Percentiles rank a stretch among this genome's conserved stretches.
phyloP scores from a whole-genome alignment of 176 grass and related monocot genomes.

The Aegilops sharonensis region DNA sequence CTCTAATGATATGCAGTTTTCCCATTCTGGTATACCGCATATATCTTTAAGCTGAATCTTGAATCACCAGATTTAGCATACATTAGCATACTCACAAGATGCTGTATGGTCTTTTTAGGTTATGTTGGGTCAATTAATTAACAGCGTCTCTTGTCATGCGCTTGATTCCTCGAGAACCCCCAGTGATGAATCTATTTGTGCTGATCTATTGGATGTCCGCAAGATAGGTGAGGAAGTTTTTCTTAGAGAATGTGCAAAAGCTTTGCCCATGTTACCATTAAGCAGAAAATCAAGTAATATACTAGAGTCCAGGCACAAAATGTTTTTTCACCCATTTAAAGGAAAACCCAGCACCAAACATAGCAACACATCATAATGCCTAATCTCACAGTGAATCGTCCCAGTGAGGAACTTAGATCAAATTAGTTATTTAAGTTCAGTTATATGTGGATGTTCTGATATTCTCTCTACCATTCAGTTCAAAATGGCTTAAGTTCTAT shows the following conservation, averaged over 20 bases:
- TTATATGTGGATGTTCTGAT: conserved; percentile 31
- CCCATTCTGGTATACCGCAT: conserved; percentile 74
- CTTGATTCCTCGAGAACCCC: conserved; percentile 68
- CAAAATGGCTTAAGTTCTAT: conserved; percentile 74
- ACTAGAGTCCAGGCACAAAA: not conserved
- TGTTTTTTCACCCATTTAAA: not conserved
- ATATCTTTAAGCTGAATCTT: conserved; percentile 11
- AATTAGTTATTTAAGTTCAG: conserved; percentile 15
- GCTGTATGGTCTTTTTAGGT: conserved; percentile 59
- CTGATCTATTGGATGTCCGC: conserved; percentile 55
- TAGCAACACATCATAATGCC: not conserved
- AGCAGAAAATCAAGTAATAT: not conserved
- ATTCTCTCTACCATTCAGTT: conserved; percentile 53
- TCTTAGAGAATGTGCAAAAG: not conserved
- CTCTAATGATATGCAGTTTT: conserved; percentile 76
- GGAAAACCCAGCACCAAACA: not conserved
- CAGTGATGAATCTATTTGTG: conserved; percentile 55
- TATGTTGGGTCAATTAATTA: conserved; percentile 86
- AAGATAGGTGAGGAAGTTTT: conserved; percentile 63
- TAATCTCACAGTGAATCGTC: not conserved
- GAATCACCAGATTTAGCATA: conserved; percentile 2
- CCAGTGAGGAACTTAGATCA: conserved; percentile 35
- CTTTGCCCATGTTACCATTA: not conserved
- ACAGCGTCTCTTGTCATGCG: conserved; percentile 70
- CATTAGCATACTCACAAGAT: conserved; percentile 4